Conservation (phyloP, 2,329 filamentous ascomycete genomes). For the Verticillium alfalfae region DNA sequence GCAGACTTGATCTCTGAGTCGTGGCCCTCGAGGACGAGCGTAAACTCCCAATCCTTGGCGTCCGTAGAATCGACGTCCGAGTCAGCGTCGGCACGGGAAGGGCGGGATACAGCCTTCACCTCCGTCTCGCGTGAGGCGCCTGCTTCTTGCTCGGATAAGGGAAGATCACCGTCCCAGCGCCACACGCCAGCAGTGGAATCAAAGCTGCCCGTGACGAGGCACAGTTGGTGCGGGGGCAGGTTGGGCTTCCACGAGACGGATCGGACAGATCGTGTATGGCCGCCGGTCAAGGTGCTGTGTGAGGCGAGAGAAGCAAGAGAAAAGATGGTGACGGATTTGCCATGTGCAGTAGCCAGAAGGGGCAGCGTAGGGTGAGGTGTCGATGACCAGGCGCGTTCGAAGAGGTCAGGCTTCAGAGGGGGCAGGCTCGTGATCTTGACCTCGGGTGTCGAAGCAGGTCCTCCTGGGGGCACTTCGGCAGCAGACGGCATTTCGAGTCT, state of each 20-base stretch:
- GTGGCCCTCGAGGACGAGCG: conserved; percentile 87
- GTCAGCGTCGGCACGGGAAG: not conserved
- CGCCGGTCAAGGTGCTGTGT: conserved; percentile 75
- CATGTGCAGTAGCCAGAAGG: conserved; percentile 81
- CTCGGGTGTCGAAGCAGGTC: not conserved
- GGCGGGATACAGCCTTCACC: conserved; percentile 15
- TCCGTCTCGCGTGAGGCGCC: conserved; percentile 45
- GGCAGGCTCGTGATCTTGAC: conserved; percentile 37
- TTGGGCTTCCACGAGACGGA: conserved; percentile 77
- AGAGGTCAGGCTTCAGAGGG: conserved; percentile 50
- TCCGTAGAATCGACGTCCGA: conserved; percentile 2
- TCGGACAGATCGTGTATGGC: conserved; percentile 87
- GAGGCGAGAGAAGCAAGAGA: conserved; percentile 75
- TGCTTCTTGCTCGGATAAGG: conserved; percentile 11
- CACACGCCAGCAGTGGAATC: conserved; percentile 86
- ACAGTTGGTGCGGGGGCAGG: conserved; percentile 55
- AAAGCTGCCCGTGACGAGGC: conserved; percentile 88
- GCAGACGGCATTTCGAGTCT: not conserved
- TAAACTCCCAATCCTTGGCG: conserved; percentile 86
- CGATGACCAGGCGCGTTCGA: conserved; percentile 78
- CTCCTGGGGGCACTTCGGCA: not conserved
- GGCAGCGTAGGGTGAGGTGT: conserved; percentile 82
- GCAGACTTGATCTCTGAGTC: conserved; percentile 88
- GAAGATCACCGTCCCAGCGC: conserved; percentile 54
- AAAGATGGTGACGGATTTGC: conserved; percentile 84